Conservation (phyloP, 768 basidiomycete species). For the Boletellus ananiceps region DNA sequence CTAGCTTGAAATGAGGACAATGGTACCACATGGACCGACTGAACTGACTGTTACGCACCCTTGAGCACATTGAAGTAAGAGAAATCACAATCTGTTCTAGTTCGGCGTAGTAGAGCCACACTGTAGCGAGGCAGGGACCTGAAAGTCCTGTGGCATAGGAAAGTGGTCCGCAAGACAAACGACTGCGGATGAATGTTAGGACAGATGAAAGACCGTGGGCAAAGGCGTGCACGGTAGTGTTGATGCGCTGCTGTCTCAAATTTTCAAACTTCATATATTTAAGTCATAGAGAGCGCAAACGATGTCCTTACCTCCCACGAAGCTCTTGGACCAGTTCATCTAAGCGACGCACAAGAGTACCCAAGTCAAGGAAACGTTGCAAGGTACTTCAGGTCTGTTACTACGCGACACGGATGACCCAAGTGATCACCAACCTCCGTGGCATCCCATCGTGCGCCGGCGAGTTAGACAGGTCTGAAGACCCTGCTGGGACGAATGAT, state of each 20-base stretch:
- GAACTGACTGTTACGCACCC: constrained; percentile 40
- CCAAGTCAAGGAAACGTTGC: constrained; percentile 62
- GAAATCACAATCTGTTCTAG: constrained; percentile 49
- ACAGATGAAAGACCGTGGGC: constrained; percentile 58
- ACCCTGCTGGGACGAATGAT: constrained; percentile 48
- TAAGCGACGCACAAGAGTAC: constrained; percentile 61
- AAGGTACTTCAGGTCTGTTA: constrained; percentile 42
- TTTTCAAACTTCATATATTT: constrained; percentile 5
- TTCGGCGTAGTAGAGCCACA: constrained; percentile 48
- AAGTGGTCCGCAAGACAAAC: constrained; percentile 39
- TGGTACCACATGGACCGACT: neutral
- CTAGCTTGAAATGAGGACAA: constrained; percentile 16
- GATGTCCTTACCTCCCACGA: constrained; percentile 43
- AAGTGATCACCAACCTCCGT: constrained; percentile 42
- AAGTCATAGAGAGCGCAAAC: neutral
- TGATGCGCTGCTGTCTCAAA: constrained; percentile 41
- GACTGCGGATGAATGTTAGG: constrained; percentile 47
- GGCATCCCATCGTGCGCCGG: constrained; percentile 52
- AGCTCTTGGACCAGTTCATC: constrained; percentile 48
- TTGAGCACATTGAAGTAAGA: constrained; percentile 52
- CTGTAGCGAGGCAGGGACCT: constrained; percentile 32
- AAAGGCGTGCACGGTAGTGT: constrained; percentile 61
- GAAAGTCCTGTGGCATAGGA: constrained; percentile 19
- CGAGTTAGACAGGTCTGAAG: constrained; percentile 34
- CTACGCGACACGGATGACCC: neutral